phyloP scores from a whole-genome alignment of 2,329 filamentous ascomycete species.

The Chrysoporthe cubensis region DNA sequence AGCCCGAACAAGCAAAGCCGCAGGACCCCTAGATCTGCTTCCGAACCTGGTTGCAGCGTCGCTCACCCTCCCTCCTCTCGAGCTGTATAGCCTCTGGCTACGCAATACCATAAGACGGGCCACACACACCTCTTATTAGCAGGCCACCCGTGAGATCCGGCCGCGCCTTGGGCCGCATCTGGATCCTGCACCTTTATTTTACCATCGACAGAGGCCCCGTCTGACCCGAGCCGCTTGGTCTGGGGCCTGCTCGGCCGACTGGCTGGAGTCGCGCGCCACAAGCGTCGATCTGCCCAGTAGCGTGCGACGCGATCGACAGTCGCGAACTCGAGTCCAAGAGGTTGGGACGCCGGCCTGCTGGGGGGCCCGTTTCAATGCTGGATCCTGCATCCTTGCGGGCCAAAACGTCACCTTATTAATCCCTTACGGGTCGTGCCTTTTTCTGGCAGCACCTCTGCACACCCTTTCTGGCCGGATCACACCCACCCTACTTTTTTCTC shows the following conservation, averaged over 20 bases:
- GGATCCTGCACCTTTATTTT: slow-evolving; percentile 7
- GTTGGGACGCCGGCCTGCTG: slow-evolving; percentile 5
- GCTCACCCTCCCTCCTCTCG: neutral
- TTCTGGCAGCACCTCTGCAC: slow-evolving; percentile 3
- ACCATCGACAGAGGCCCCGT: neutral
- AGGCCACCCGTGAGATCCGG: neutral
- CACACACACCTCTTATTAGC: neutral
- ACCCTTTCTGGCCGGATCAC: neutral
- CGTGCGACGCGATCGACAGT: neutral
- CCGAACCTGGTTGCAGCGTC: neutral
- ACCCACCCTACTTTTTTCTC: neutral
- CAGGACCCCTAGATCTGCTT: neutral
- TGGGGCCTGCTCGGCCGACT: neutral
- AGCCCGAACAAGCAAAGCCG: neutral
- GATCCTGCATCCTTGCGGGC: slow-evolving; percentile 1
- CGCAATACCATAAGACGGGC: too few species aligned
- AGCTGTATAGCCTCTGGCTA: too few species aligned
- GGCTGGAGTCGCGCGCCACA: neutral
- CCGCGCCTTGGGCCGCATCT: neutral
- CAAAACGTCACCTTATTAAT: slow-evolving; percentile 13
- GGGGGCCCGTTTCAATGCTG: slow-evolving; percentile 8
- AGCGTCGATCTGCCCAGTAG: slow-evolving; percentile 3
- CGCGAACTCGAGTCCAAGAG: neutral
- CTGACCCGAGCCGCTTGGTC: neutral
- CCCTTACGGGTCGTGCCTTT: neutral